Evolutionary conservation across 495 filamentous ascomycete species (phyloP), one percentile per base, ranked within the genome.

Genomic region (Barbatosphaeria neglecta): DNA sequence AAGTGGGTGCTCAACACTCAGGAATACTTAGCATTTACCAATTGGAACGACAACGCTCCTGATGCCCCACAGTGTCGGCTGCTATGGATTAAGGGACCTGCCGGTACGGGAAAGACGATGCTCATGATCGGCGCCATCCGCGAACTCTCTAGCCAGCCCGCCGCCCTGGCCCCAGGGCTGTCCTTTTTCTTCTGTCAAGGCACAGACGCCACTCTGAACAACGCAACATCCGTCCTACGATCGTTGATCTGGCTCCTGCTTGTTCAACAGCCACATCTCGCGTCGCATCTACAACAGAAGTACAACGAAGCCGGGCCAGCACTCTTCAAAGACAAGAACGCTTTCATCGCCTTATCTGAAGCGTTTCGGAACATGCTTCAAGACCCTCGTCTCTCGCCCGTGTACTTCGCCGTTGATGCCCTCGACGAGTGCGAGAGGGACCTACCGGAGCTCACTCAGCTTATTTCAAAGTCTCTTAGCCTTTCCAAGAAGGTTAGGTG

Each of bases 81-180:
- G 52, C 49, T 68, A 49, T 59, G 56, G 42, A 69, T 73, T 47
- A 58, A 70, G 7, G 48, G 71, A 9, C 62, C 56, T 22, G 59
- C 62, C 25, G 66, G 67, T n/a, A 74, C 60, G 43, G 68, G 70
- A 9, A 74, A 74, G 55, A 72, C 68, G n/a, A 74, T 74, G 70
- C 61, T 74, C 1, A 37, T 74, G 27, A 64, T 56, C 17, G 64
- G 63, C 22, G 58, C 71, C 39, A 64, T 70, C 37, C 48, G 66
- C 28, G 44, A 67, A 17, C 49, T 70, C n/a, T 50, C 45, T 2
- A 4, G 23, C 15, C 47, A 50, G 15, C n/a, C 47, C 19, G 48
- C 33, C 23, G 37, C 22, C 0, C 50, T 48, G 17, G 41, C 41
- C 23, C 47, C 44, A 24, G 11, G 13, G 13, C 23, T 45, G 15